These are phyloP conservation scores for Patellifolia procumbens DNA, from an alignment of 179 eudicot species.

Conservation along the genomic window DNA sequence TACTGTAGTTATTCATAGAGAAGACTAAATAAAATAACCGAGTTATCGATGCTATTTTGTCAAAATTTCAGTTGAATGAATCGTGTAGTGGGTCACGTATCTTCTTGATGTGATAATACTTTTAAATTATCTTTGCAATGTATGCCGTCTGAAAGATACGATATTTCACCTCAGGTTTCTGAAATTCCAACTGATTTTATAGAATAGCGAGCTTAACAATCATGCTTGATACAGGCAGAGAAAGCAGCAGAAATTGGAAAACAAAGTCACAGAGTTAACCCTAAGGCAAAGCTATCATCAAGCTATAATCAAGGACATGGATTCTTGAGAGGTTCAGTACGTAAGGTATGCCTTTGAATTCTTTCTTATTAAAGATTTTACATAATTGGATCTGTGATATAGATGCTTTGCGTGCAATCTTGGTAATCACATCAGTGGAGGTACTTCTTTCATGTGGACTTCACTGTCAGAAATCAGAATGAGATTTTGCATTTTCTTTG, in stretches of 20 bases:
- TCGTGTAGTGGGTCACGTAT: background rate
- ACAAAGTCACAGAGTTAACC: slow-evolving; percentile 33
- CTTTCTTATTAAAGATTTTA: background rate
- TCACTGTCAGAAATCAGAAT: too few relatives aligned
- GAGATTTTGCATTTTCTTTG: background rate
- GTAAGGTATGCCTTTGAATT: slow-evolving; percentile 21
- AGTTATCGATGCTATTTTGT: background rate
- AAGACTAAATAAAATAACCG: background rate
- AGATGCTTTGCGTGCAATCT: background rate
- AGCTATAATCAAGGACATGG: slow-evolving; percentile 35
- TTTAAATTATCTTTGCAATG: background rate
- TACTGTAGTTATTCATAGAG: background rate
- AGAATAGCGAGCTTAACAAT: slow-evolving; percentile 1
- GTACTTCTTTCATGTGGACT: too few relatives aligned
- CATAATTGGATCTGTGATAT: background rate
- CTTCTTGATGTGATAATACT: background rate
- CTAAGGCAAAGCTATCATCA: slow-evolving; percentile 43
- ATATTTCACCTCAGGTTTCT: background rate
- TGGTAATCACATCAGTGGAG: too few relatives aligned
- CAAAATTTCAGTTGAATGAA: background rate
- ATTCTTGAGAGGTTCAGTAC: slow-evolving; percentile 27
- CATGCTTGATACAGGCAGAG: slow-evolving; percentile 37
- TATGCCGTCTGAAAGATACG: background rate
- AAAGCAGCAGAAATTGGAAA: slow-evolving; percentile 36
- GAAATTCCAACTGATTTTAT: background rate